Base-by-base conservation (phyloP, 2,329 filamentous ascomycete species). In the Claviceps purpurea region DNA sequence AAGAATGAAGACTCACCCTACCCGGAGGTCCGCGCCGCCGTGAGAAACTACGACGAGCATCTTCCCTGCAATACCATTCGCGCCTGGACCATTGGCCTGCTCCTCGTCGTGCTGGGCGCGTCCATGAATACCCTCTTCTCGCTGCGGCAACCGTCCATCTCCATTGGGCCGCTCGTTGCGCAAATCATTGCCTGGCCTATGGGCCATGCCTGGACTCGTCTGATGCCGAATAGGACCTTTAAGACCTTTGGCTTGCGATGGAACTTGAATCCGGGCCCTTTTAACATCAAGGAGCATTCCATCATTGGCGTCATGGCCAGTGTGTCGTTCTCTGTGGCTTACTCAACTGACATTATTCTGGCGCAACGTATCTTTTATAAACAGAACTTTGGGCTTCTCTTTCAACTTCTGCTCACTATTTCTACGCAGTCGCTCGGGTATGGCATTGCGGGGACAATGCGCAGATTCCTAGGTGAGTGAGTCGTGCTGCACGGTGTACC, bases 361-460 rank as follows among this genome's bases (percentile, higher is more conserved):
- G 84, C 84, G 0, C 84, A 87, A 65, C 68, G 79, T 18, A 75
- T 83, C 16, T 88, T 87, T 59, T 89, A 89, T 62, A 80, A 83
- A 62, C 77, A 86, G 59, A 70, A 82, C 54, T 85, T 85, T 60
- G 82, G 83, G 20, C 72, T 85, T 56, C 56, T 71, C 1, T 88
- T 84, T 61, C 81, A 87, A 63, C 65, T 87, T 34, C 69, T 87
- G 16, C 70, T 86, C 54, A 80, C 78, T 22, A 72, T 88, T 16
- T 84, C 80, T 7, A 85, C 81, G 1, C 85, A 87, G 63, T 83
- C 81, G 52, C 67, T 85, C 11, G 83, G 82, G 0, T 86, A 86
- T 59, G 82, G 83, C 2, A 78, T 85, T 55, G 83, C 82, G 0
- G 83, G 82, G 2, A 77, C 85, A 61, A 76, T 86, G 70, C 73